Percentiles rank a stretch among this genome's conserved stretches.
These are phyloP conservation scores for Coniferiporia weirii DNA, from an alignment of 1,284 basidiomycete species.

Conservation along the genomic window DNA sequence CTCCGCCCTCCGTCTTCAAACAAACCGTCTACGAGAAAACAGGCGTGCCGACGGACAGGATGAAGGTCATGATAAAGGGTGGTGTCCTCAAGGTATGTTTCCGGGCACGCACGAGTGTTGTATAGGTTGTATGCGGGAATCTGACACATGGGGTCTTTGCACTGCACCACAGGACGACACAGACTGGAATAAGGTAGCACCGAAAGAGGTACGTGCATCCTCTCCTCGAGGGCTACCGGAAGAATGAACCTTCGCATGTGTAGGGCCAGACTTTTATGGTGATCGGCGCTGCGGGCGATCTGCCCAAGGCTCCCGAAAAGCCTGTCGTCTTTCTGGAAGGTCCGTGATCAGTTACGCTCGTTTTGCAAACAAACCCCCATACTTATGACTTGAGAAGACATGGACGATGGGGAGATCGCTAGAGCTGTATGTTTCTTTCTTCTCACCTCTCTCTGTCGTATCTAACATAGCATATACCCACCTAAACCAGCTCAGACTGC, in stretches of 20 bases:
- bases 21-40: constrained; percentile 76
- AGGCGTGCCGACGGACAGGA: constrained; percentile 83
- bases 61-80: constrained; percentile 97
- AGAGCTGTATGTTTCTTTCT: constrained; percentile 47
- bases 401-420: constrained; percentile 80
- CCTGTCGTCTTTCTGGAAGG: constrained; percentile 81
- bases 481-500: constrained; percentile 46
- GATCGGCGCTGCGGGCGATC: constrained; percentile 87
- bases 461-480: constrained; percentile 7
- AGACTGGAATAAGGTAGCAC: constrained; percentile 76
- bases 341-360: constrained; percentile 24
- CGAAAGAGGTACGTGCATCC: constrained; percentile 59
- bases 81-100: constrained; percentile 76
- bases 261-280: constrained; percentile 81
- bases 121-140: constrained; percentile 21
- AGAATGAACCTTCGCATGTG: background rate
- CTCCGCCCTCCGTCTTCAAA: constrained; percentile 74
- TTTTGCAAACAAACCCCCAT: background rate
- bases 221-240: background rate
- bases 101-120: constrained; percentile 8
- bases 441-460: background rate
- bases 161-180: constrained; percentile 65
- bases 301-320: constrained; percentile 82
- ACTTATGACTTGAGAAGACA: constrained; percentile 48
- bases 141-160: constrained; percentile 19